phyloP scores from a whole-genome alignment of 2,329 filamentous ascomycete species.

The Fusarium albidum region DNA sequence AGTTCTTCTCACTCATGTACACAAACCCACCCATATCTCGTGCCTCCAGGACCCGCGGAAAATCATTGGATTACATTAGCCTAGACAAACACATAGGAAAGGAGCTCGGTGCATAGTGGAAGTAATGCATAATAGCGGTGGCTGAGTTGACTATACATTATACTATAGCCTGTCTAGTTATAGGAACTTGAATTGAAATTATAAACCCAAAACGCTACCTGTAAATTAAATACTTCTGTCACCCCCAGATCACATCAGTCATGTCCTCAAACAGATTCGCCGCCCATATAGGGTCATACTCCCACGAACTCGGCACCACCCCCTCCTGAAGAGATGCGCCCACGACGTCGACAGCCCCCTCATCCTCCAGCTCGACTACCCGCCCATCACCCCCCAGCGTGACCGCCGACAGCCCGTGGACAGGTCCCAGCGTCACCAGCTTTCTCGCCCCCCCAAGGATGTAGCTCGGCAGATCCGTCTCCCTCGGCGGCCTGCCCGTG shows the following conservation, averaged over 20 bases:
- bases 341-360: not conserved
- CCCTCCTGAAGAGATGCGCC: not conserved
- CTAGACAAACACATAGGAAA: no score
- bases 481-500: slow-evolving; percentile 4
- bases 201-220: no score
- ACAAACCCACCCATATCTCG: no score
- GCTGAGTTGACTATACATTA: no score
- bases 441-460: slow-evolving; percentile 1
- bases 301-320: not conserved
- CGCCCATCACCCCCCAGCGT: not conserved
- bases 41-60: no score
- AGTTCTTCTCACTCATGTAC: no score
- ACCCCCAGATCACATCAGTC: slow-evolving; percentile 10
- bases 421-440: not conserved
- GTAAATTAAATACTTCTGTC: no score
- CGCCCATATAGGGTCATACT: slow-evolving; percentile 7
- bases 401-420: not conserved
- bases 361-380: not conserved
- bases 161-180: no score
- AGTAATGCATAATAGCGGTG: no score
- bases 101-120: no score
- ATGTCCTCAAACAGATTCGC: slow-evolving; percentile 13
- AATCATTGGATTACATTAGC: no score
- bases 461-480: slow-evolving; percentile 7
- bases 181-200: no score